Percentiles rank a stretch among this genome's conserved stretches.
These are phyloP conservation scores for Ustilago esculenta DNA, from an alignment of 1,284 basidiomycete species.

Conservation along the genomic window DNA sequence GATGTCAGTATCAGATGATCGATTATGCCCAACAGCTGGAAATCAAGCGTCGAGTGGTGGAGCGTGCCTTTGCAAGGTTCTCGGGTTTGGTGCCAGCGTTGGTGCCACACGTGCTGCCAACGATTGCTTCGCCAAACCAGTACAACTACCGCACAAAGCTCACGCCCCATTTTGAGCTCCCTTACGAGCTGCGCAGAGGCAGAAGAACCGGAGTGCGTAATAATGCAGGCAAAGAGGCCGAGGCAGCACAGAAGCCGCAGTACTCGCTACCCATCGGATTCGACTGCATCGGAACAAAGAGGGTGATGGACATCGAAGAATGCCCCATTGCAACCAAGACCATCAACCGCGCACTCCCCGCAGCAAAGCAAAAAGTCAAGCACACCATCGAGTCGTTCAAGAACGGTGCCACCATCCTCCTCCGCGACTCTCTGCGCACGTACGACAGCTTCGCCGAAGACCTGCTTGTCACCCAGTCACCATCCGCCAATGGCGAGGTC, in stretches of 20 bases:
- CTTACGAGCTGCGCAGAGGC: slow-evolving; percentile 70
- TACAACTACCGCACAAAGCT: slow-evolving; percentile 96
- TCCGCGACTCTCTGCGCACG: slow-evolving; percentile 81
- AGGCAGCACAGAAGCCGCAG: slow-evolving; percentile 67
- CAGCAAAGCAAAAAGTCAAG: slow-evolving; percentile 76
- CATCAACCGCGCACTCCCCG: slow-evolving; percentile 77
- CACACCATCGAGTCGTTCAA: slow-evolving; percentile 84
- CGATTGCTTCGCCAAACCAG: slow-evolving; percentile 85
- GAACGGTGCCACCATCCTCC: slow-evolving; percentile 86
- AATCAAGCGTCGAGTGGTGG: slow-evolving; percentile 86
- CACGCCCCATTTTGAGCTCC: slow-evolving; percentile 92
- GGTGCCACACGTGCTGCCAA: slow-evolving; percentile 78
- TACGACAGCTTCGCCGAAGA: slow-evolving; percentile 47
- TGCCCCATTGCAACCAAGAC: slow-evolving; percentile 89
- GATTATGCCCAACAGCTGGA: slow-evolving; percentile 86
- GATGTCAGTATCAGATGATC: slow-evolving; percentile 70
- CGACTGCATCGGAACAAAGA: slow-evolving; percentile 79
- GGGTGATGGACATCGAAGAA: slow-evolving; percentile 94
- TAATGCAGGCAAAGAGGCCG: slow-evolving; percentile 59
- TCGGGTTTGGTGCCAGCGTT: slow-evolving; percentile 71
- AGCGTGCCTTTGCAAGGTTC: slow-evolving; percentile 75
- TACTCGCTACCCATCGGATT: slow-evolving; percentile 86
- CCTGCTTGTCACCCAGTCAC: slow-evolving; percentile 5
- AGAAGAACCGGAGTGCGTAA: slow-evolving; percentile 59
- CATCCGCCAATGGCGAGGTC: slow-evolving; percentile 14